Evolutionary conservation across 2,329 filamentous ascomycete genomes (phyloP).

Genomic region (Paecilomyces fulvus): DNA sequence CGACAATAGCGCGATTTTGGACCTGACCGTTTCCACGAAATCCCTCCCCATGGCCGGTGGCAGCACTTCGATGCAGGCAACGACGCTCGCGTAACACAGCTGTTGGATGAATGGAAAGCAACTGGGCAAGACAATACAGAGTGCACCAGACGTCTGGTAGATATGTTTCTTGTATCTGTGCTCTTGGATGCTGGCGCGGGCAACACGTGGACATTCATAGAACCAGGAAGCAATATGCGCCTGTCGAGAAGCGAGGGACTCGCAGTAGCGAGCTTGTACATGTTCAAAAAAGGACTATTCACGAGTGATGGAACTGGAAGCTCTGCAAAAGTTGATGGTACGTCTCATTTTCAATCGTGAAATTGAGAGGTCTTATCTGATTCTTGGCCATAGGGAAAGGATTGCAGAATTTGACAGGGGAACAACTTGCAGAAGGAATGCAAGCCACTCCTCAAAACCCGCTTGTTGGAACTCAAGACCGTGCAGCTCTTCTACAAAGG

Average conservation of each 20-base stretch:
- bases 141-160: constrained; percentile 46
- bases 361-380: neutral
- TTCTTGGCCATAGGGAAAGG: constrained; percentile 17
- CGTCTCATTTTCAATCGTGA: neutral
- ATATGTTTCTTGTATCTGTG: constrained; percentile 55
- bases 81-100: constrained; percentile 39
- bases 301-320: constrained; percentile 10
- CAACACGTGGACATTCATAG: constrained; percentile 41
- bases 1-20: constrained; percentile 42
- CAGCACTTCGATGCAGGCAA: constrained; percentile 55
- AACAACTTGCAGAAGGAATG: constrained; percentile 30
- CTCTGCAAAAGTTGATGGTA: constrained; percentile 29
- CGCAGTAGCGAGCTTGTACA: constrained; percentile 43
- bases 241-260: constrained; percentile 41
- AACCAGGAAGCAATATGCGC: constrained; percentile 19
- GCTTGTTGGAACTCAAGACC: constrained; percentile 39
- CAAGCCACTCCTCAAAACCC: constrained; percentile 39
- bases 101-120: constrained; percentile 40
- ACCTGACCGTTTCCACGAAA: constrained; percentile 38
- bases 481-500: constrained; percentile 34
- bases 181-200: constrained; percentile 50
- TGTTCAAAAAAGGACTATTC: constrained; percentile 41
- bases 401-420: constrained; percentile 25
- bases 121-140: constrained; percentile 38
- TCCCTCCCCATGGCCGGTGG: constrained; percentile 52